These are phyloP conservation scores for Solanum hybrid DNA, from an alignment of 305 asterid species.

Conservation along the genomic window DNA sequence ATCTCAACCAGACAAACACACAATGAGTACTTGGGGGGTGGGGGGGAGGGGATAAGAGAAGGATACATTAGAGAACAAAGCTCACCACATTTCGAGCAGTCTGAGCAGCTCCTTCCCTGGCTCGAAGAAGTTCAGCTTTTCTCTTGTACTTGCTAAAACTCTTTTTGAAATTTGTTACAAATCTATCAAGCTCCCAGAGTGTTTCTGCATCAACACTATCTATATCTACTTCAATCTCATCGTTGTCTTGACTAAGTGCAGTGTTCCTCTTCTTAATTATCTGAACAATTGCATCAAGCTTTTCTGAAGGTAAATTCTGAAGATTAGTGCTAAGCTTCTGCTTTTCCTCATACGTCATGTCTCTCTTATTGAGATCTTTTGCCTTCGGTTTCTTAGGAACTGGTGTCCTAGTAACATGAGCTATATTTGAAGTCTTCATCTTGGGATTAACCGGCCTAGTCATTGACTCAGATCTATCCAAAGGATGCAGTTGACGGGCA, in stretches of 20 bases:
- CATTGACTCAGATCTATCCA: constrained; percentile 29
- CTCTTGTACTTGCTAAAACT: constrained; percentile 61
- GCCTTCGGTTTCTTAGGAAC: constrained; percentile 70
- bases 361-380: constrained; percentile 60
- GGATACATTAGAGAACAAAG: neutral
- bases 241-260: constrained; percentile 52
- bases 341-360: constrained; percentile 75
- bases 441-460: constrained; percentile 23
- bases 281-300: constrained; percentile 60
- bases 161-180: constrained; percentile 64
- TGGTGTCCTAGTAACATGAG: constrained; percentile 37
- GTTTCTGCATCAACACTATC: constrained; percentile 74
- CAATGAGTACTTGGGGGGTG: neutral
- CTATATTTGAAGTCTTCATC: constrained; percentile 5
- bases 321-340: constrained; percentile 60
- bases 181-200: constrained; percentile 79
- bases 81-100: constrained; percentile 28
- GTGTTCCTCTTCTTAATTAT: constrained; percentile 63
- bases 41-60: constrained; percentile 4
- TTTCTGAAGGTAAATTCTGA: constrained; percentile 58
- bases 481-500: constrained; percentile 12
- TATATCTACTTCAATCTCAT: constrained; percentile 78
- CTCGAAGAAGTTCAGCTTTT: constrained; percentile 51
- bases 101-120: constrained; percentile 26
- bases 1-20: neutral